Evolutionary conservation across 495 filamentous ascomycete species (phyloP), one percentile per base, ranked within the genome.

Genomic region (Aspergillus asperescens): DNA sequence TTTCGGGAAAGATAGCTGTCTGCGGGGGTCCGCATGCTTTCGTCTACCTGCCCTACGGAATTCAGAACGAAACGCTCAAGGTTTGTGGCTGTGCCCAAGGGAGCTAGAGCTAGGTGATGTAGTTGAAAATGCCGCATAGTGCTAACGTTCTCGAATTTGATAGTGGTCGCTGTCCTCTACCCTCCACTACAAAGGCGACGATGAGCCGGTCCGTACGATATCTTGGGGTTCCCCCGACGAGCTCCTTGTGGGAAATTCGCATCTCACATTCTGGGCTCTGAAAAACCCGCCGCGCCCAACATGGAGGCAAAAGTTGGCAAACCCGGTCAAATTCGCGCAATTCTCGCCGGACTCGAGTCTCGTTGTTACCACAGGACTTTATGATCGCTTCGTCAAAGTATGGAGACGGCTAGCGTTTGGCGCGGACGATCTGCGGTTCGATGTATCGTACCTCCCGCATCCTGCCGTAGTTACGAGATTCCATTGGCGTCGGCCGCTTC

Each of bases 351-450:
- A 96, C 64, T 89, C 86, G 16, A 81, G 81, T 7, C 78, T 95
- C 25, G 86, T 96, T 29, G 91, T 91, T 9, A 90, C 89, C 4
- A 81, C 89, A 7, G 89, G 89, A 27, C 71, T 72, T 40, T 82
- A 88, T 63, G 93, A 97, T 62, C 79, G 86, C 34, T 73, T 97
- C 18, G 82, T 92, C 42, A 99, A 97, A 69, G 78, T 97, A 62
- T 99, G 93, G 93, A 81, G 89, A 54, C 77, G 92, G 55, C 70
- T 94, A 16, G 87, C 85, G n/a, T 95, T 89, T 66, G 89, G 88
- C 15, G 78, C 81, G 9, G 84, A 87, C 54, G 87, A 92, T 59
- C 86, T 87, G 19, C 81, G 87, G 25, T 96, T 96, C 65, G 93
- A 97, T 59, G 88, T 90, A 61, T 81, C 83, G 4, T 99, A 99